Conservation (phyloP, 306 rosid genomes). For the Prunus armeniaca region DNA sequence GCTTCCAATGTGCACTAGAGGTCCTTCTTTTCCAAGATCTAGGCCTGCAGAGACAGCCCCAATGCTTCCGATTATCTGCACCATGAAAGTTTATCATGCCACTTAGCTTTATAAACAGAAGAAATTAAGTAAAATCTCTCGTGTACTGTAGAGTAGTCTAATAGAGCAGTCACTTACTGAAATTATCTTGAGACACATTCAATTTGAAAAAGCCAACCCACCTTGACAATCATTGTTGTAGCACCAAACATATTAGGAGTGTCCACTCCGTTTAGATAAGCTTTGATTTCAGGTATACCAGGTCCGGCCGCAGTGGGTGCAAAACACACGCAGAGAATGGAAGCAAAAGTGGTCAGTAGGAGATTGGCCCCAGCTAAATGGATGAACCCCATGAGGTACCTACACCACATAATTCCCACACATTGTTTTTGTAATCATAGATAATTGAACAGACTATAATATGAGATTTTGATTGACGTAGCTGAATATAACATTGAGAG, state of each 20-base stretch:
- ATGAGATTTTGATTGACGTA: neutral
- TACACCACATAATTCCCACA: constrained; percentile 25
- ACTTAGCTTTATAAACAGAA: neutral
- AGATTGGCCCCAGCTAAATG: constrained; percentile 54
- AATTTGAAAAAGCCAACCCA: constrained; percentile 24
- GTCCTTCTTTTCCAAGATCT: constrained; percentile 97
- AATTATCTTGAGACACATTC: neutral
- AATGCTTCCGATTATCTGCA: constrained; percentile 85
- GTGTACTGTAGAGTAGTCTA: neutral
- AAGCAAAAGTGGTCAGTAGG: constrained; percentile 53
- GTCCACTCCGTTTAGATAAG: constrained; percentile 86
- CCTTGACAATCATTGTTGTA: constrained; percentile 69
- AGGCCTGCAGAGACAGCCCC: constrained; percentile 94
- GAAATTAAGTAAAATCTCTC: neutral
- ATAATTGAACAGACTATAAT: neutral
- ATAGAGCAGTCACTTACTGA: neutral
- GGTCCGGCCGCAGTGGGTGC: constrained; percentile 96
- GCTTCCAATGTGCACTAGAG: constrained; percentile 86
- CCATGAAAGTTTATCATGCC: constrained; percentile 2
- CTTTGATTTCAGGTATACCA: constrained; percentile 94
- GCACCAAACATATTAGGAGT: constrained; percentile 93
- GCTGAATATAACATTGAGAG: neutral
- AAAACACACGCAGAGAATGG: constrained; percentile 73
- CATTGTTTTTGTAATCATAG: neutral
- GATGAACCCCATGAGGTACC: constrained; percentile 63